Base-by-base conservation (phyloP, 148 eudicot genomes). In the Nepenthes gracilis region DNA sequence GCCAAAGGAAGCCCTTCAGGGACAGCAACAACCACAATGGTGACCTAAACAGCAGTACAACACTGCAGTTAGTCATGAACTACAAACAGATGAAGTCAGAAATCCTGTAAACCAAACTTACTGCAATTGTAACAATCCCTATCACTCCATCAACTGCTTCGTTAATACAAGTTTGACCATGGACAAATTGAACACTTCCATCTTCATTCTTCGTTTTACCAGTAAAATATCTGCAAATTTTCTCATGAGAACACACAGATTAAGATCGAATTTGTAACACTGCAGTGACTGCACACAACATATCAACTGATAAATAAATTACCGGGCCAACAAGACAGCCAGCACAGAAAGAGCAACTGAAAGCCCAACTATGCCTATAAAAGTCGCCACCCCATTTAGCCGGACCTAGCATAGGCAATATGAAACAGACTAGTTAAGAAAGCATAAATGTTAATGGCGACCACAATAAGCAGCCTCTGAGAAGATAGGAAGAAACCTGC, bases 1-100 rank as follows among this genome's bases (percentile, higher is more conserved):
- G 96, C 97, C 68, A 87, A 75, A 53, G 96, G 96, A 49, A 87
- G 93, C 67, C 96, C 97, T 81, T 87, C 97, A 70, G 97, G 96
- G 47, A 91, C 96, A 23, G 96, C 97, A 70, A 91, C 97, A 63
- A 91, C 97, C 64, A 91, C 96, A 71, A 91, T 88, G 49, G 96
- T 91, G 63, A 88, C 97, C 97, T 91, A 67, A 35, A 38, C 23
- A 23, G 23, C 23, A 23, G 23, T 23, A 81, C 9, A 71, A 33
- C 55, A 65, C 50, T 43, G 55, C 63, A 61, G 63, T 66, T 53
- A 64, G 70, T 23, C 23, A 23, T 23, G 23, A 23, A 23, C 23
- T 23, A 23, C 23, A 23, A 23, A 23, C 23, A 23, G 23, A 23
- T 4, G 10, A 49, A 34, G 15, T 47, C 35, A 23, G 23, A 23